phyloP scores from a whole-genome alignment of 1,284 basidiomycete genomes.

The Cryptococcus amylolentus region DNA sequence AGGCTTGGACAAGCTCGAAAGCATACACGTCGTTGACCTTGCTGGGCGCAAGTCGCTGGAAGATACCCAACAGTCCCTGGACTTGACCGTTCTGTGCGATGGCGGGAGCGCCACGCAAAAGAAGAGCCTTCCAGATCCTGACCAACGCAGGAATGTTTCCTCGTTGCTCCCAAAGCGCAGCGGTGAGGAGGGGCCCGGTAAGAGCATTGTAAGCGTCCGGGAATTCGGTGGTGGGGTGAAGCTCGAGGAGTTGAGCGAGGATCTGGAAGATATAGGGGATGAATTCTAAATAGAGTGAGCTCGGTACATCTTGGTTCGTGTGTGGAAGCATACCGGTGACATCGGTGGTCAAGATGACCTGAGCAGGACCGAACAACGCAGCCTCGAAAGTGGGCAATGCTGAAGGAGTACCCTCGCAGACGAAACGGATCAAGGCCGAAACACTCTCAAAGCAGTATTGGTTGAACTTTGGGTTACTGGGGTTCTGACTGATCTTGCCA shows the following conservation, averaged over 20 bases:
- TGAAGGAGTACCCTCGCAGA: conserved; percentile 65
- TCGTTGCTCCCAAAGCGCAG: conserved; percentile 85
- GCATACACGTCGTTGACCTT: conserved; percentile 88
- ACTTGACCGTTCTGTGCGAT: conserved; percentile 75
- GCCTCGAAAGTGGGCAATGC: conserved; percentile 74
- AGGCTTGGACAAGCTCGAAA: conserved; percentile 79
- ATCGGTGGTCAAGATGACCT: conserved; percentile 82
- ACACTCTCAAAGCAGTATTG: conserved; percentile 97
- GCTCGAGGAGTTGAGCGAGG: conserved; percentile 89
- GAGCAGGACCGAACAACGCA: conserved; percentile 82
- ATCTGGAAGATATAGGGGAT: conserved; percentile 97
- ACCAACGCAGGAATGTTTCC: conserved; percentile 96
- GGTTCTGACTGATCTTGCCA: conserved; percentile 86
- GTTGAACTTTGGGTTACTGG: conserved; percentile 95
- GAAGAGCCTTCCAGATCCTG: conserved; percentile 78
- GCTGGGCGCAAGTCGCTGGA: conserved; percentile 85
- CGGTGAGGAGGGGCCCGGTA: conserved; percentile 79
- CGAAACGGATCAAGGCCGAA: conserved; percentile 85
- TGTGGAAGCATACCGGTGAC: conserved; percentile 67
- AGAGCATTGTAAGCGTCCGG: conserved; percentile 76
- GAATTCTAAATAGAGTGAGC: conserved; percentile 63
- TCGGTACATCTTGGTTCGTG: not conserved
- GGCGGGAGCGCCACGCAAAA: conserved; percentile 64
- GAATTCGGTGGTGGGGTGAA: conserved; percentile 61
- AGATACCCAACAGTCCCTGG: conserved; percentile 77